A percentile compares a stretch with the other conserved stretches of the same genome.
Conservation (phyloP, 148 eudicot species). For the Polygonum aviculare region DNA sequence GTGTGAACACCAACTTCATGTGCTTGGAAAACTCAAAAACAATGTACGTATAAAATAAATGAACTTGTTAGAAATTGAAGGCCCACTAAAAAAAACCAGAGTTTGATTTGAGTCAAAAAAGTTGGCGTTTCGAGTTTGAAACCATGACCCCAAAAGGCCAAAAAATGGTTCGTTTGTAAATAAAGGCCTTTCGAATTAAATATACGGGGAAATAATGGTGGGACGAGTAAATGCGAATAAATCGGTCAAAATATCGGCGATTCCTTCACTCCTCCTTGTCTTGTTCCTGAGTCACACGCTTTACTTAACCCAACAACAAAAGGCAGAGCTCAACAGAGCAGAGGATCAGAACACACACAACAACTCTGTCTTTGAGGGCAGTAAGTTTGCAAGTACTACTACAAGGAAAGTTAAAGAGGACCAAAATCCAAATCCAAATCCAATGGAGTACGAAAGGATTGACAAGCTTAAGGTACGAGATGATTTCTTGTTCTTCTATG, state of each 20-base stretch:
- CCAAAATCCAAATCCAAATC: not conserved
- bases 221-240: not conserved
- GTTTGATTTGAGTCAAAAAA: not conserved
- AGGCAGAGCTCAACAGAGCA: not conserved
- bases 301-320: not conserved
- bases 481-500: not conserved
- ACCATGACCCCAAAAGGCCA: not conserved
- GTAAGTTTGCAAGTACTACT: no score
- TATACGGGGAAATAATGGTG: no score
- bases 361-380: not conserved
- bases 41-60: not conserved
- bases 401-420: not conserved
- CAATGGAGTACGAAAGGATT: conserved; percentile 92
- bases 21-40: not conserved
- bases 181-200: not conserved
- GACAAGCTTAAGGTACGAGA: conserved; percentile 55
- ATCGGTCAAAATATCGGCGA: conserved; percentile 3
- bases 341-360: not conserved
- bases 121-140: not conserved
- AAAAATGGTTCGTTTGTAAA: not conserved
- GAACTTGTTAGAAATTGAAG: not conserved
- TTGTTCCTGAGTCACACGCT: not conserved
- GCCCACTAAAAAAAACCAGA: not conserved
- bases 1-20: not conserved
- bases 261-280: conserved; percentile 1